A percentile compares a stretch with the other conserved stretches of the same genome.
Conservation (phyloP, 2,329 filamentous ascomycete species). For the Colletotrichum somersetense region DNA sequence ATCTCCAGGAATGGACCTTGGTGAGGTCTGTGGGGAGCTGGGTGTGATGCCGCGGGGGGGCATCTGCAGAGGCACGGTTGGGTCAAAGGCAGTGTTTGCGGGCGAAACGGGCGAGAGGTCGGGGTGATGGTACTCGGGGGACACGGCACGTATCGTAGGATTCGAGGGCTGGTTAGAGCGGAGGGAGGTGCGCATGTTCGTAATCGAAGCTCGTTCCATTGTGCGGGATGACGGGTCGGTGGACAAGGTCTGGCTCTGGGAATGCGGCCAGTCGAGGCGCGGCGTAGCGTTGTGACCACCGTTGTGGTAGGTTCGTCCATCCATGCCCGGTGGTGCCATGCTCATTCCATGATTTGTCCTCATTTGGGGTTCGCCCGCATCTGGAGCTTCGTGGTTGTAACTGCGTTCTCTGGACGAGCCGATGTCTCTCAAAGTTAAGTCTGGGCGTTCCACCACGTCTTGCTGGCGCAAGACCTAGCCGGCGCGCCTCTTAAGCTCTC, state of each 20-base stretch:
- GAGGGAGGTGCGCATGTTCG: constrained; percentile 52
- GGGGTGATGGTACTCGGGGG: constrained; percentile 64
- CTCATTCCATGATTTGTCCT: constrained; percentile 60
- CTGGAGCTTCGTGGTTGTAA: constrained; percentile 21
- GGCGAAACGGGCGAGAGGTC: constrained; percentile 27
- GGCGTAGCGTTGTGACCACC: constrained; percentile 53
- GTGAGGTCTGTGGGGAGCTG: constrained; percentile 60
- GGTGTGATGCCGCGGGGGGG: constrained; percentile 52
- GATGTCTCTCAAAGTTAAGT: constrained; percentile 20
- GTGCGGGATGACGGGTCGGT: constrained; percentile 41
- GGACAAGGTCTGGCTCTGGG: constrained; percentile 44
- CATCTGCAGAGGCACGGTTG: constrained; percentile 37
- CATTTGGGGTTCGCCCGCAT: constrained; percentile 47
- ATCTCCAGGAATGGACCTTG: constrained; percentile 60
- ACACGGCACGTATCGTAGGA: constrained; percentile 72
- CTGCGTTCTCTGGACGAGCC: constrained; percentile 11
- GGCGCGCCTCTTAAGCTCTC: constrained; percentile 19
- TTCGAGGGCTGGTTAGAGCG: constrained; percentile 50
- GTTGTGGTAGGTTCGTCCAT: constrained; percentile 55
- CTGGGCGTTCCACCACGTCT: constrained; percentile 37
- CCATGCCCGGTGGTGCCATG: constrained; percentile 61
- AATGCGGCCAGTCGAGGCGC: constrained; percentile 51
- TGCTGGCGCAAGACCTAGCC: constrained; percentile 26
- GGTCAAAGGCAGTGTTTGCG: constrained; percentile 31
- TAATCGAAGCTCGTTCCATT: constrained; percentile 53